Base-by-base conservation (phyloP, 108 stramenopile species). In the Fistulifera solaris region DNA sequence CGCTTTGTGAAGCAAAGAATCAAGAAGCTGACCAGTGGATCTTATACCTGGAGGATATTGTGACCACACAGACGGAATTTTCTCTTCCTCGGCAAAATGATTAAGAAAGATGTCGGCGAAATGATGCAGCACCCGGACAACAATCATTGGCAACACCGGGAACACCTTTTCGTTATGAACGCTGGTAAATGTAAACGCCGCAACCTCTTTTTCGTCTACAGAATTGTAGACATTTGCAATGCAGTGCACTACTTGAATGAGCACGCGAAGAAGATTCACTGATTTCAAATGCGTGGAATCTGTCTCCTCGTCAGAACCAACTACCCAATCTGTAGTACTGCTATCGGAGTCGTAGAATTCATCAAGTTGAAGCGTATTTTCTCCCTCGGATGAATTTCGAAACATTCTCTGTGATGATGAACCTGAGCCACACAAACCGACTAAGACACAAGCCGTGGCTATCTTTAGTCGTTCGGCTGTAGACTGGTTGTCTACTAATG, bases 341-440 rank as follows among this genome's bases (percentile, higher is more conserved):
- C 59, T 75, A 56, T 93, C 91, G 8, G 83, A 78, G 56, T 89
- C 87, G 39, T 72, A 80, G 50, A 73, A 89, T 49, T 80, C 81
- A 0, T 68, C 63, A 12, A 81, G 39, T 17, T 2, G 42, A 57
- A 57, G 6, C 31, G 31, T 35, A 6, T 35, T 2, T 57, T 42
- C 56, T 4, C 10, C 24, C 15, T 57, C 18, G 24, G 42, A 24
- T 42, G 56, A 19, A n/a, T 22, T 13, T 12, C 28, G 22, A 7
- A 10, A 15, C 4, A 17, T 3, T 4, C 22, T 17, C 24, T n/a
- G 2, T 4, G 42, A 24, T 7, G 56, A 42, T n/a, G 24, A 28
- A 17, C 28, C 53, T 3, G 81, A 72, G 10, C 90, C 86, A 46
- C 85, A 86, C 11, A 86, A 35, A 13, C 70, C 72, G 46, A 85